Evolutionary conservation across 75 land plant species (phyloP).

Genomic region (Larix kaempferi): DNA sequence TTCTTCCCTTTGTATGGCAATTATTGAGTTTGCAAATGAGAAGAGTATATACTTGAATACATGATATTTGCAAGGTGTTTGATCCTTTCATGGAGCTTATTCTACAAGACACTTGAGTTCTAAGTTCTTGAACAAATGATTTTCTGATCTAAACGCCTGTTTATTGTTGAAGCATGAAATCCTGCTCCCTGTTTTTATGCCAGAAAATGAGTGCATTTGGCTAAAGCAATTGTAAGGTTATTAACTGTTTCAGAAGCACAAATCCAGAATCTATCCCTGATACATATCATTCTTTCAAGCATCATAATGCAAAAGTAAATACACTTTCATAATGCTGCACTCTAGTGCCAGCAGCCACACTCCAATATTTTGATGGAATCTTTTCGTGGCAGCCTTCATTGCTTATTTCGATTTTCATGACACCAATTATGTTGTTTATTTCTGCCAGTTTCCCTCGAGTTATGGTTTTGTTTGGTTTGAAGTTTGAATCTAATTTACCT

Average conservation of each 20-base stretch:
- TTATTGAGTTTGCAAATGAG: background rate
- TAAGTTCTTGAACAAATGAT: background rate
- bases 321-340: background rate
- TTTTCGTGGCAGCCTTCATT: background rate
- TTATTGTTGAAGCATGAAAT: background rate
- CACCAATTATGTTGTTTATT: background rate
- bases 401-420: background rate
- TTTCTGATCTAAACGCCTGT: background rate
- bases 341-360: no score
- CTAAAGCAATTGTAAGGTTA: no score
- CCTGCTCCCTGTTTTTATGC: background rate
- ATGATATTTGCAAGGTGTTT: no score
- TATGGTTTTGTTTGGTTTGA: background rate
- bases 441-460: background rate
- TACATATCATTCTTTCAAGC: background rate
- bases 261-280: no score
- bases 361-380: background rate
- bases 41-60: no score
- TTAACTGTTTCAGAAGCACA: no score
- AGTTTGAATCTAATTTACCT: background rate
- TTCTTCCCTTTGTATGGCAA: background rate
- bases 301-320: background rate
- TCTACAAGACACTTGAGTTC: no score
- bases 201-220: background rate
- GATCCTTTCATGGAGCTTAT: no score